phyloP scores from a whole-genome alignment of 345 rosid genomes.

The Syzygium oleosum region DNA sequence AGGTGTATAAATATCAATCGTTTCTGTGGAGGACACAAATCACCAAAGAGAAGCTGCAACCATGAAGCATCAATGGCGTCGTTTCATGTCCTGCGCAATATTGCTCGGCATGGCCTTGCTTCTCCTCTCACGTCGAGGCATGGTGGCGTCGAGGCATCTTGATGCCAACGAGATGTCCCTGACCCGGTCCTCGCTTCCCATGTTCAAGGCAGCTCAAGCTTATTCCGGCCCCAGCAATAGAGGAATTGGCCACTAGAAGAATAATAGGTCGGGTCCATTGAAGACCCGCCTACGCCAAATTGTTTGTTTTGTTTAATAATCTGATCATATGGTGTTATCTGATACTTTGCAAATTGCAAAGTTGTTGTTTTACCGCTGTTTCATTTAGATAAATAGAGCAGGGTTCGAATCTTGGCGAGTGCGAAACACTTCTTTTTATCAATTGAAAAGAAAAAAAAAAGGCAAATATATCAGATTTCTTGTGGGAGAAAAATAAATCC shows the following conservation, averaged over 20 bases:
- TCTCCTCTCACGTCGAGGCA: not conserved
- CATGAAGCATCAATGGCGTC: not conserved
- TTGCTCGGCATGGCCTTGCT: not conserved
- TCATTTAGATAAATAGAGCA: not conserved
- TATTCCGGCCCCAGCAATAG: not conserved
- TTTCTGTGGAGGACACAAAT: not conserved
- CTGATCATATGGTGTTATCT: not conserved
- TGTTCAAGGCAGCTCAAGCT: not conserved
- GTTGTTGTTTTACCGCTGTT: not conserved
- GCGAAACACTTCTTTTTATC: not conserved
- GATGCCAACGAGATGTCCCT: not conserved
- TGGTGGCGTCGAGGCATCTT: not conserved
- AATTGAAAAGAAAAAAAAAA: no score
- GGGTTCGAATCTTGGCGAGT: not conserved
- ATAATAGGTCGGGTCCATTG: not conserved
- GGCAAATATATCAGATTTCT: not conserved
- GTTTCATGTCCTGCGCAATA: not conserved
- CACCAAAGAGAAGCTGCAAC: not conserved
- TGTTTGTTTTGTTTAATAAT: not conserved
- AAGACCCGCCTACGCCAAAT: not conserved
- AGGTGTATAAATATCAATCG: not conserved
- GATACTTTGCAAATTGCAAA: not conserved
- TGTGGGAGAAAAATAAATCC: not conserved
- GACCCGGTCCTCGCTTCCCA: not conserved
- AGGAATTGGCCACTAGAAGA: conserved; percentile 1